phyloP scores from a whole-genome alignment of 2,329 filamentous ascomycete species.

The Sporothrix curviconia region DNA sequence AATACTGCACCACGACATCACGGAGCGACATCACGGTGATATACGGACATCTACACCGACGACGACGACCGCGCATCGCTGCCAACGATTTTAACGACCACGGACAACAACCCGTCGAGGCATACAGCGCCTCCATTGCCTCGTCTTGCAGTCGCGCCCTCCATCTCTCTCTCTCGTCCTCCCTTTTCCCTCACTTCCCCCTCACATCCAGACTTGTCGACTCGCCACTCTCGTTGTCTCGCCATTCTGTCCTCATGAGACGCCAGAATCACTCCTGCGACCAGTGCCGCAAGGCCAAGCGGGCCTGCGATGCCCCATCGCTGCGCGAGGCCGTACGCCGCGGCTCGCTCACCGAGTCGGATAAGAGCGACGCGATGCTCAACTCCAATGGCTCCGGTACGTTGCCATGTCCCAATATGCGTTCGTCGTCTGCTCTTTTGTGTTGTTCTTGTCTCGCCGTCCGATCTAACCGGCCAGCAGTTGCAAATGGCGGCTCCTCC shows the following conservation, averaged over 20 bases:
- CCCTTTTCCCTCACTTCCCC: too few relatives aligned
- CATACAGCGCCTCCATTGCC: too few relatives aligned
- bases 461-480: background rate
- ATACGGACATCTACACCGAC: background rate
- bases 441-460: background rate
- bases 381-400: background rate
- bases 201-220: too few relatives aligned
- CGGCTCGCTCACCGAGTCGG: background rate
- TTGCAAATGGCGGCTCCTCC: background rate
- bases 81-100: background rate
- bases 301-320: slow-evolving; percentile 20
- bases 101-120: too few relatives aligned
- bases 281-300: slow-evolving; percentile 21
- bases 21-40: background rate
- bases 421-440: background rate
- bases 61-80: background rate
- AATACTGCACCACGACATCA: background rate
- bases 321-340: slow-evolving; percentile 11
- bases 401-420: background rate
- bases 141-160: too few relatives aligned
- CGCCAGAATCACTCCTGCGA: slow-evolving; percentile 22
- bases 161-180: too few relatives aligned
- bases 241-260: slow-evolving; percentile 13
- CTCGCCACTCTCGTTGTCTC: too few relatives aligned
- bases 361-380: background rate